phyloP scores from a whole-genome alignment of 306 rosid species.

The Fagus sylvatica region DNA sequence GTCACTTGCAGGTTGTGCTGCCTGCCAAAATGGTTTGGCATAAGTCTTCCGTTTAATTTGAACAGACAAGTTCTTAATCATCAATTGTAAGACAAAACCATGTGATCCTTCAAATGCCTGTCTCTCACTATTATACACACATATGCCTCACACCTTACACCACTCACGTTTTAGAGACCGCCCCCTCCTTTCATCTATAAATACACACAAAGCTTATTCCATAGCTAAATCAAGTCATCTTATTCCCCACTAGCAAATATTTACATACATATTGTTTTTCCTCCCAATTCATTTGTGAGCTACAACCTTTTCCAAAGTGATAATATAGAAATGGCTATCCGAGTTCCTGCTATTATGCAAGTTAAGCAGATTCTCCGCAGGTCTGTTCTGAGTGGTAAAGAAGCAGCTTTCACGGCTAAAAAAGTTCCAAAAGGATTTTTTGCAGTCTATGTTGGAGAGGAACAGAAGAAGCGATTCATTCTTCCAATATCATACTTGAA shows the following conservation, averaged over 20 bases:
- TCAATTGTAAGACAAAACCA: not conserved
- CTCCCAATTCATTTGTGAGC: not conserved
- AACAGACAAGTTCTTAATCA: no score
- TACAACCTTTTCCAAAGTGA: not conserved
- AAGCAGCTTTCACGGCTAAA: not conserved
- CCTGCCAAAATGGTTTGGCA: not conserved
- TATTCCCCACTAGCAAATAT: not conserved
- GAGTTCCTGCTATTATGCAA: slow-evolving; percentile 24
- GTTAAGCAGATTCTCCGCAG: slow-evolving; percentile 10
- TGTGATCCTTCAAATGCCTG: not conserved
- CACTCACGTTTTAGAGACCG: not conserved
- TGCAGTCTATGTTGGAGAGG: slow-evolving; percentile 54
- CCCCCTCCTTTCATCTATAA: slow-evolving; percentile 2
- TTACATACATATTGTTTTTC: not conserved
- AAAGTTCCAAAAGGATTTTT: slow-evolving; percentile 50
- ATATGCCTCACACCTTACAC: slow-evolving; percentile 1
- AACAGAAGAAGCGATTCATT: slow-evolving; percentile 37
- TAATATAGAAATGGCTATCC: slow-evolving; percentile 37
- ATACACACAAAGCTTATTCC: not conserved
- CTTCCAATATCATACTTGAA: slow-evolving; percentile 44
- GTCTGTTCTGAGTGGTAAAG: not conserved
- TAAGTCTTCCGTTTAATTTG: not conserved
- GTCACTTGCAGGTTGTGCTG: not conserved
- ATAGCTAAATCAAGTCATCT: slow-evolving; percentile 22
- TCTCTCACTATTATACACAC: not conserved